Evolutionary conservation across 2,329 filamentous ascomycete genomes (phyloP), one percentile per base, ranked within the genome.

Genomic region (Nemania sp.): DNA sequence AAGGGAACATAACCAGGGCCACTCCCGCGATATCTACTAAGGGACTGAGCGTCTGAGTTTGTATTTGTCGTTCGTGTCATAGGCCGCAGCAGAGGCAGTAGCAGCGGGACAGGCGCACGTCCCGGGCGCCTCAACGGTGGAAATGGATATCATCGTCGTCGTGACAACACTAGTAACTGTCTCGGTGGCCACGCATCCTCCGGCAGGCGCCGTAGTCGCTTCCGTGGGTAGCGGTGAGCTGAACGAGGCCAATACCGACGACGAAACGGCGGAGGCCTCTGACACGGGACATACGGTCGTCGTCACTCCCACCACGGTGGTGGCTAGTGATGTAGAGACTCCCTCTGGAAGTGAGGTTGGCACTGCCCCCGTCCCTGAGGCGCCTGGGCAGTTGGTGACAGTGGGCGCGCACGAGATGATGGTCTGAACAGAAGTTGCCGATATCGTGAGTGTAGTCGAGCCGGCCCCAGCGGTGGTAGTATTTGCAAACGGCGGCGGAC

Each of bases 231-330:
- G 37, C 32, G 56, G 50, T 42, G 56, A 57, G 49, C 60, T 69
- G 42, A 65, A 65, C 13, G 67, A 69, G 13, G 58, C 62, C 15
- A 70, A 43, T n/a, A 71, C 64, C 1, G 69, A 69, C 4, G 70
- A 70, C 35, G 69, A 69, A 18, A 72, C 64, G 2, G 65, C 57
- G 4, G 63, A 35, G 4, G 63, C 71, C 7, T 68, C 69, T 12
- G 67, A 66, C 35, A 72, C 67, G 18, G 70, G 68, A 57, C 71
- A 72, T 20, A 72, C 67, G 2, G 68, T 72, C 10, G 71, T 73
- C 10, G 70, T 73, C 13, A 72, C 20, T 35, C 64, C 70, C 48
- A 73, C 55, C 20, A 71, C 68, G 13, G 53, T 66, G 10, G 72
- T 73, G 39, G 70, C 51, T 2, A 71, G 43, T 7, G 71, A 62